Conservation (phyloP, 2,329 filamentous ascomycete species). For the Talaromyces sp. region DNA sequence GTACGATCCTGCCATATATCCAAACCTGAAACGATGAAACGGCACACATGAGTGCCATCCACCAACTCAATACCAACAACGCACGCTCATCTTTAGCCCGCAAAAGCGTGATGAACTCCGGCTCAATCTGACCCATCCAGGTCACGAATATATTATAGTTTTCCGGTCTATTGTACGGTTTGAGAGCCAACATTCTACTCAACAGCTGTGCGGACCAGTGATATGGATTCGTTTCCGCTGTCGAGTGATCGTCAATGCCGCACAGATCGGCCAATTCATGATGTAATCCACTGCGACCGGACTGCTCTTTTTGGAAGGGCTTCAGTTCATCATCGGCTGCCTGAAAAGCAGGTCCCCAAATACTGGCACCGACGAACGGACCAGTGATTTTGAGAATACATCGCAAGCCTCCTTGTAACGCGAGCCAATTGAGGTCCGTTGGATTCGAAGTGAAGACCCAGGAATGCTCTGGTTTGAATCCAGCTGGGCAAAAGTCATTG, state of each 20-base stretch:
- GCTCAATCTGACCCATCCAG: slow-evolving; percentile 38
- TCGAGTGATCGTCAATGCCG: slow-evolving; percentile 30
- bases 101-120: slow-evolving; percentile 32
- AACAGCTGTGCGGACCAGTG: slow-evolving; percentile 39
- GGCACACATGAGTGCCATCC: slow-evolving; percentile 29
- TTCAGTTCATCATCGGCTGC: slow-evolving; percentile 21
- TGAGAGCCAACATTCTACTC: slow-evolving; percentile 31
- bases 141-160: slow-evolving; percentile 30
- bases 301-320: slow-evolving; percentile 31
- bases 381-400: slow-evolving; percentile 30
- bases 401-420: slow-evolving; percentile 36
- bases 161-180: slow-evolving; percentile 22
- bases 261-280: slow-evolving; percentile 37
- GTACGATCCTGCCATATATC: slow-evolving; percentile 32
- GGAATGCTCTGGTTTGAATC: slow-evolving; percentile 34
- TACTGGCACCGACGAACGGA: slow-evolving; percentile 33
- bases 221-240: slow-evolving; percentile 25
- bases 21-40: slow-evolving; percentile 25
- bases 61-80: slow-evolving; percentile 36
- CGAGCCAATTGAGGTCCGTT: slow-evolving; percentile 37
- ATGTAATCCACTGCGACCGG: slow-evolving; percentile 31
- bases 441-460: slow-evolving; percentile 38
- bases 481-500: slow-evolving; percentile 34
- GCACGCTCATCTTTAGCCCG: slow-evolving; percentile 33
- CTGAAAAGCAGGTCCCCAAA: slow-evolving; percentile 29